These are phyloP conservation scores for Canavalia gladiata DNA, from an alignment of 306 rosid genomes.

Conservation along the genomic window DNA sequence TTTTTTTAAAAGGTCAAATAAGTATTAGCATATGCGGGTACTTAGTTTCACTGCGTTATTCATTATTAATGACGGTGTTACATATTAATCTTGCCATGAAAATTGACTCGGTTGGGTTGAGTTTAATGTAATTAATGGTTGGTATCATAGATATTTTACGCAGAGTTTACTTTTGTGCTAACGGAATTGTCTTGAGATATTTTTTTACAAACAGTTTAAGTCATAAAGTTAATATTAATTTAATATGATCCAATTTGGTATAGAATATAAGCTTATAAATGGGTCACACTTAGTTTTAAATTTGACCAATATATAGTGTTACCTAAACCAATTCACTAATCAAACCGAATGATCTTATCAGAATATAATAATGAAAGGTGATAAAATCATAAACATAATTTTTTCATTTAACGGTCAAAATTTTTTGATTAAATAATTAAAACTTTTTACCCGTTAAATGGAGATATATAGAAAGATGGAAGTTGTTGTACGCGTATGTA, in stretches of 20 bases:
- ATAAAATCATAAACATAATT: too few species aligned
- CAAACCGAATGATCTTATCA: background rate
- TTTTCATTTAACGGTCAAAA: too few species aligned
- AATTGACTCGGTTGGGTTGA: background rate
- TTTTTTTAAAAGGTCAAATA: too few species aligned
- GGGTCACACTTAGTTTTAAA: background rate
- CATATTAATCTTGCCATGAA: background rate
- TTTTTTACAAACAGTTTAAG: background rate
- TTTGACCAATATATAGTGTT: background rate
- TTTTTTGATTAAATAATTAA: too few species aligned
- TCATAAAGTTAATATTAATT: background rate
- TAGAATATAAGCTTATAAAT: background rate
- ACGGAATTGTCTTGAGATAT: background rate
- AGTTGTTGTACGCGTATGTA: too few species aligned
- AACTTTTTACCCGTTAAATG: too few species aligned
- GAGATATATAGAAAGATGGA: too few species aligned
- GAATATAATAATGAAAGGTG: background rate
- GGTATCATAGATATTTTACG: background rate
- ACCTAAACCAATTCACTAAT: background rate
- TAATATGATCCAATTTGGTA: background rate
- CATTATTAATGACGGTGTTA: background rate
- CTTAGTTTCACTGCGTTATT: background rate
- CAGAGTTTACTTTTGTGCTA: background rate
- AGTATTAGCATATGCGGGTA: too few species aligned
- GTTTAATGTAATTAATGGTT: background rate